These are phyloP conservation scores for Parachlorella kessleri DNA, from an alignment of 139 green algal genomes.

Conservation along the genomic window DNA sequence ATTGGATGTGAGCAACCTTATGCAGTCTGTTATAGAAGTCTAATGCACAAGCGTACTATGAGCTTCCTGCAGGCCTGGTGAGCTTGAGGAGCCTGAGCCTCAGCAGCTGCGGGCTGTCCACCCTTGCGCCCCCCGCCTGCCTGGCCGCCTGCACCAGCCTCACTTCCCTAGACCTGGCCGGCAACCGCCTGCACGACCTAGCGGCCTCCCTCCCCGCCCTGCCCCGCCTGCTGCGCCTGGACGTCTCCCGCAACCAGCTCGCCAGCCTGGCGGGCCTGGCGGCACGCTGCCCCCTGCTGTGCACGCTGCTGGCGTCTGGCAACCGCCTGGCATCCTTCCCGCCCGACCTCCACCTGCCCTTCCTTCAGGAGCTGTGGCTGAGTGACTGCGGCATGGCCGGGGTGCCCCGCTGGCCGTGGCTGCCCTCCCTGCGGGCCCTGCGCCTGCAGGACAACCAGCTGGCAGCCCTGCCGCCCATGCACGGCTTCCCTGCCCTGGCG, in stretches of 20 bases:
- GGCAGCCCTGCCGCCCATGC: neutral
- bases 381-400: neutral
- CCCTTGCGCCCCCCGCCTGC: no score
- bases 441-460: constrained; percentile 16
- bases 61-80: neutral
- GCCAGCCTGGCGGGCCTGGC: constrained; percentile 7
- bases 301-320: neutral
- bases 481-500: constrained; percentile 4
- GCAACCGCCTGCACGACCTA: constrained; percentile 4
- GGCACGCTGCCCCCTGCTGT: constrained; percentile 2
- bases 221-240: constrained; percentile 11
- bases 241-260: constrained; percentile 6
- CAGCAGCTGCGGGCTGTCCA: neutral
- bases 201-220: neutral
- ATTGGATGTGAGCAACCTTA: no score
- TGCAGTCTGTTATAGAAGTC: no score
- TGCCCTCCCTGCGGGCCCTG: constrained; percentile 28
- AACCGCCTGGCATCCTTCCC: constrained; percentile 9
- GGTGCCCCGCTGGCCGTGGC: constrained; percentile 13
- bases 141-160: neutral
- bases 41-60: no score
- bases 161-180: neutral
- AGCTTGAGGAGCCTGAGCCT: neutral
- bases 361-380: constrained; percentile 28
- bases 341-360: constrained; percentile 9